Base-by-base conservation (phyloP, 179 eudicot species). In the Silene coronaria region DNA sequence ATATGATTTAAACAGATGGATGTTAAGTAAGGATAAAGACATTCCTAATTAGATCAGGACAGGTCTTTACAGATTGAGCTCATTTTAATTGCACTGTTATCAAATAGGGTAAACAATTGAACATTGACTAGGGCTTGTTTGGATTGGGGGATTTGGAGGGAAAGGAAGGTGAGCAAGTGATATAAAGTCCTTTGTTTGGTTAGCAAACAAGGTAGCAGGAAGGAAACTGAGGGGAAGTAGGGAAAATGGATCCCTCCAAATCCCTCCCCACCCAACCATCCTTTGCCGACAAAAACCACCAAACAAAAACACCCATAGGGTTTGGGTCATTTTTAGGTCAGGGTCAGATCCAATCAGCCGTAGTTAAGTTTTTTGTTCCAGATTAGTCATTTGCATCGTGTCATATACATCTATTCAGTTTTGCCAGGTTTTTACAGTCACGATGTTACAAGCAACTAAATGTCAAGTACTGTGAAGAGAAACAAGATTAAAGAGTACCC, bases 401-500 rank as follows among this genome's bases (percentile, higher is more conserved):
- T 51, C 57, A 51, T 0, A 51, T 51, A 17, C 19, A 19, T 5
- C 19, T 0, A 17, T 5, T 51, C 6, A 51, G 19, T 51, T 51
- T 51, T 17, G 16, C 17, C 19, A 51, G 57, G 19, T 16, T 17
- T 42, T 51, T 51, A 12, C 32, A 11, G 67, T 62, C 67, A 62
- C n/a, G 36, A 23, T 60, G 24, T 23, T 59, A 23, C 26, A 10
- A 55, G 58, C 46, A 69, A 10, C 59, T 60, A 59, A 58, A 24
- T n/a, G 57, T 55, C 6, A 65, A 78, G 23, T 30, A 26, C 23
- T 60, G 23, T 5, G 36, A 67, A 67, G 63, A 53, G 6, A 70
- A n/a, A 74, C 2, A 36, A 21, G 51, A 76, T 6, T 66, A 13
- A 71, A 23, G 30, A 27, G 65, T 87, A 94, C 96, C 88, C 89